A percentile compares a stretch with the other conserved stretches of the same genome.
These are phyloP conservation scores for Lactarius deliciosus DNA, from an alignment of 768 basidiomycete genomes.

Conservation along the genomic window DNA sequence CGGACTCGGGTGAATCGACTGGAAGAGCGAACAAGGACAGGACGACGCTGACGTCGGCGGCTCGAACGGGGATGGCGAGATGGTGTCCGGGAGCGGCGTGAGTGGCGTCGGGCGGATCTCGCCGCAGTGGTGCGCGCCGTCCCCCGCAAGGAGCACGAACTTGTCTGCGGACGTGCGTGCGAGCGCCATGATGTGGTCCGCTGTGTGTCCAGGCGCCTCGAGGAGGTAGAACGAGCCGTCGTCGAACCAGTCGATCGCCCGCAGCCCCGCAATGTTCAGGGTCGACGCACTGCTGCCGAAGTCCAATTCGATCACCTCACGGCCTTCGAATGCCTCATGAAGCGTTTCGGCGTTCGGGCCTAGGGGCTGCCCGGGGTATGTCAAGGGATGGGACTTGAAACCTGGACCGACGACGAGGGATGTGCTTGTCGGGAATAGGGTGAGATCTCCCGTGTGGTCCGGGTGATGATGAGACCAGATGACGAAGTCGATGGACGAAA, in stretches of 20 bases:
- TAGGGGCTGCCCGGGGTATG: not conserved
- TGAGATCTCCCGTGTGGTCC: not conserved
- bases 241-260: constrained; percentile 2
- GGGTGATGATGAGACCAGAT: constrained; percentile 7
- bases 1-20: not conserved
- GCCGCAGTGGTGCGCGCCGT: not conserved
- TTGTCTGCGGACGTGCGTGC: not conserved
- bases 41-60: not conserved
- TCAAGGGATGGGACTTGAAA: not conserved
- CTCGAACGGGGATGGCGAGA: not conserved
- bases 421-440: not conserved
- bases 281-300: not conserved
- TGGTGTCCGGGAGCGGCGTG: not conserved
- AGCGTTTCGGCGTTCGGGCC: not conserved
- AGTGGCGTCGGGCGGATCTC: not conserved
- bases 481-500: not conserved
- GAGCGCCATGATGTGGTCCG: not conserved
- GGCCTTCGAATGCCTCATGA: constrained; percentile 1
- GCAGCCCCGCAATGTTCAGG: not conserved
- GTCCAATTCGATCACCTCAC: not conserved
- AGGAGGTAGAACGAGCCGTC: not conserved
- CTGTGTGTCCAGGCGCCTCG: not conserved
- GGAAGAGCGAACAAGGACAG: not conserved
- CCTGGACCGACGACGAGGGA: constrained; percentile 9
- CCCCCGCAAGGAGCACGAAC: not conserved